These are phyloP conservation scores for Penicillium salamii DNA, from an alignment of 495 filamentous ascomycete genomes.

Conservation along the genomic window DNA sequence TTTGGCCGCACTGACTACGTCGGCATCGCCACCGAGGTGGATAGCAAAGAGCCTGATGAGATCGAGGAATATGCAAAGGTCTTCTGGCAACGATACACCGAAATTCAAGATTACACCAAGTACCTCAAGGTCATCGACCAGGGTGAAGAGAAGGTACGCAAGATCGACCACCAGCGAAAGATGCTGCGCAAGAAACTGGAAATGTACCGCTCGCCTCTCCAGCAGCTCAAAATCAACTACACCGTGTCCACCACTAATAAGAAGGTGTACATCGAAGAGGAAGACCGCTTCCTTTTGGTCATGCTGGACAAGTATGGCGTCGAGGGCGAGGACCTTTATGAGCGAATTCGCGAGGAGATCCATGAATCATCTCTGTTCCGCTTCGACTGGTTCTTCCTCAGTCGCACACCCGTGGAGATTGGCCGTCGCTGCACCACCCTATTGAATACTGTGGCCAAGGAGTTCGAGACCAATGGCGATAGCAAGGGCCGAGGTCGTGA, in stretches of 20 bases:
- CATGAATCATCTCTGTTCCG: slow-evolving; percentile 92
- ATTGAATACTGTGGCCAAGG: slow-evolving; percentile 86
- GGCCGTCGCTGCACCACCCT: slow-evolving; percentile 89
- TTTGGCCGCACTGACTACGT: slow-evolving; percentile 83
- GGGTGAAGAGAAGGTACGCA: slow-evolving; percentile 84
- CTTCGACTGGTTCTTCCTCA: slow-evolving; percentile 99
- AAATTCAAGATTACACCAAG: slow-evolving; percentile 84
- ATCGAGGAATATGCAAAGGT: slow-evolving; percentile 86
- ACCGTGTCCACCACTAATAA: slow-evolving; percentile 99
- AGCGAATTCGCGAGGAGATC: slow-evolving; percentile 86
- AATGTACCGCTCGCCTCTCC: slow-evolving; percentile 92
- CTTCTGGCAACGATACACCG: slow-evolving; percentile 90
- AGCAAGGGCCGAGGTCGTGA: slow-evolving; percentile 72
- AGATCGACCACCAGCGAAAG: slow-evolving; percentile 87
- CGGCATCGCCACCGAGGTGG: slow-evolving; percentile 83
- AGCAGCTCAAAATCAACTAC: slow-evolving; percentile 98
- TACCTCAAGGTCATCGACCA: slow-evolving; percentile 83
- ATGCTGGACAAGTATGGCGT: slow-evolving; percentile 88
- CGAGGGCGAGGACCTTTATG: slow-evolving; percentile 78
- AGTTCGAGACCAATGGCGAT: slow-evolving; percentile 81
- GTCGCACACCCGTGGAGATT: slow-evolving; percentile 89
- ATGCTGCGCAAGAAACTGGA: slow-evolving; percentile 93
- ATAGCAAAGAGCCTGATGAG: slow-evolving; percentile 82
- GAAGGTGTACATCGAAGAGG: slow-evolving; percentile 98
- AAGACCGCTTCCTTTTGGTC: slow-evolving; percentile 94